Percentiles rank a stretch among this genome's conserved stretches.
Conservation (phyloP, 2,329 filamentous ascomycete species). For the Ascomycota sp. region DNA sequence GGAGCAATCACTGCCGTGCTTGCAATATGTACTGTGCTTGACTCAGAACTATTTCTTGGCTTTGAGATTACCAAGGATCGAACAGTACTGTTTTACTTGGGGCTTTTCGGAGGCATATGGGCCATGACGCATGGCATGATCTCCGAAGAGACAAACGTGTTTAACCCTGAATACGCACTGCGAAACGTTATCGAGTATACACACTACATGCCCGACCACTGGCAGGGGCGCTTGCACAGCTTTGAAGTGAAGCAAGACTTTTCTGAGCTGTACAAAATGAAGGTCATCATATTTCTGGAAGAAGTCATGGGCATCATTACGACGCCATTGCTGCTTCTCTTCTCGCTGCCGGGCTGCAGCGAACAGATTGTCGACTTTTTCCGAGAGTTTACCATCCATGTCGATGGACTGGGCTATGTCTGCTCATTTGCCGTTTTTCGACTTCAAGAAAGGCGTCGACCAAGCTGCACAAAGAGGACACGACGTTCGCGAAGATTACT, state of each 20-base stretch:
- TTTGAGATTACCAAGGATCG: conserved; percentile 83
- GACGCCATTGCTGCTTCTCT: conserved; percentile 74
- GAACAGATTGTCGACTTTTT: conserved; percentile 96
- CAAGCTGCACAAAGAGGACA: conserved; percentile 19
- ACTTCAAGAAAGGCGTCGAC: conserved; percentile 66
- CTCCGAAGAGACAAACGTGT: conserved; percentile 72
- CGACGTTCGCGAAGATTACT: conserved; percentile 82
- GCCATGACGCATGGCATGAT: conserved; percentile 65
- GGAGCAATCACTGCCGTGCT: conserved; percentile 76
- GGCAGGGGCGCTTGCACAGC: conserved; percentile 78
- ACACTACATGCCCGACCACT: conserved; percentile 76
- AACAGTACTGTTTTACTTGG: conserved; percentile 79
- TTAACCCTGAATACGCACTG: conserved; percentile 80
- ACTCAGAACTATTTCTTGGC: conserved; percentile 73
- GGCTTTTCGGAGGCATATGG: conserved; percentile 66
- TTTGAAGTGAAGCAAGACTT: conserved; percentile 88
- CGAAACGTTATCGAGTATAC: conserved; percentile 81
- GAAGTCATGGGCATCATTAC: conserved; percentile 85
- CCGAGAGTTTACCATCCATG: conserved; percentile 89
- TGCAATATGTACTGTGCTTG: conserved; percentile 63
- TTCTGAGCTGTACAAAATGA: conserved; percentile 74
- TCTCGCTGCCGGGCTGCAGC: conserved; percentile 69
- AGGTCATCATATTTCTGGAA: conserved; percentile 77
- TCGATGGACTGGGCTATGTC: conserved; percentile 87
- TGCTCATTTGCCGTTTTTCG: conserved; percentile 95